phyloP scores from a whole-genome alignment of 2,329 filamentous ascomycete genomes.

The Colletotrichum godetiae region DNA sequence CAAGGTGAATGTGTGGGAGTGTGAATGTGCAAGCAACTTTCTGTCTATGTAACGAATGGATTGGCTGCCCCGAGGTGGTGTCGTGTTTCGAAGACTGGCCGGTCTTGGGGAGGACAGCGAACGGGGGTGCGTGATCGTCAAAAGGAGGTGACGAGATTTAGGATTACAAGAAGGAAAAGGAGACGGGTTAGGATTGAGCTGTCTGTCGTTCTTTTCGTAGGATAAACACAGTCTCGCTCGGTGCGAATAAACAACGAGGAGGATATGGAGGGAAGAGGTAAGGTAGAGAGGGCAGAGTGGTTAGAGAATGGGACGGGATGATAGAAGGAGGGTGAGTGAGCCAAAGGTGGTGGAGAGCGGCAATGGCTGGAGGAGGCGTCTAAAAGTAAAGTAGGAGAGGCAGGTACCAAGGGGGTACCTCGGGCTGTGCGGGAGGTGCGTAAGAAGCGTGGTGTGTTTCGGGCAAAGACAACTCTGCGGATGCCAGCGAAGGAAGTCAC shows the following conservation, averaged over 20 bases:
- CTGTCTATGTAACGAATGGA: slow-evolving; percentile 34
- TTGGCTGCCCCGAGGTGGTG: slow-evolving; percentile 29
- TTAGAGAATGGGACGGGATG: slow-evolving; percentile 18
- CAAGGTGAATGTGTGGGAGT: not conserved
- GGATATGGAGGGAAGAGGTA: slow-evolving; percentile 12
- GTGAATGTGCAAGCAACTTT: slow-evolving; percentile 25
- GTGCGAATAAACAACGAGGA: slow-evolving; percentile 29
- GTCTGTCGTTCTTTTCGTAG: slow-evolving; percentile 32
- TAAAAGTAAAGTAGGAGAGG: slow-evolving; percentile 21
- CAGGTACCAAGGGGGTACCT: slow-evolving; percentile 17
- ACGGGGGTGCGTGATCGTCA: slow-evolving; percentile 29
- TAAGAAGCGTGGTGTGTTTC: slow-evolving; percentile 26
- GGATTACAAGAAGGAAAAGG: slow-evolving; percentile 32
- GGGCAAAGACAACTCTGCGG: slow-evolving; percentile 31
- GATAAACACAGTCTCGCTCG: slow-evolving; percentile 31
- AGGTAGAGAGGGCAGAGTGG: slow-evolving; percentile 18
- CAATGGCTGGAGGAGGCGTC: slow-evolving; percentile 33
- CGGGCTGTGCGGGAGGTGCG: not conserved
- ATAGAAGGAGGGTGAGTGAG: slow-evolving; percentile 29
- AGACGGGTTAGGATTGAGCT: slow-evolving; percentile 23
- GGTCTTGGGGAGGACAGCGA: slow-evolving; percentile 24
- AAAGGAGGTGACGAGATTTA: slow-evolving; percentile 34
- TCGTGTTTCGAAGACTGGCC: slow-evolving; percentile 32
- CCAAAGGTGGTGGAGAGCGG: slow-evolving; percentile 28
- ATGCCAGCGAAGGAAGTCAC: not conserved